phyloP scores from a whole-genome alignment of 2,329 filamentous ascomycete species.

The Penicillium crustosum region DNA sequence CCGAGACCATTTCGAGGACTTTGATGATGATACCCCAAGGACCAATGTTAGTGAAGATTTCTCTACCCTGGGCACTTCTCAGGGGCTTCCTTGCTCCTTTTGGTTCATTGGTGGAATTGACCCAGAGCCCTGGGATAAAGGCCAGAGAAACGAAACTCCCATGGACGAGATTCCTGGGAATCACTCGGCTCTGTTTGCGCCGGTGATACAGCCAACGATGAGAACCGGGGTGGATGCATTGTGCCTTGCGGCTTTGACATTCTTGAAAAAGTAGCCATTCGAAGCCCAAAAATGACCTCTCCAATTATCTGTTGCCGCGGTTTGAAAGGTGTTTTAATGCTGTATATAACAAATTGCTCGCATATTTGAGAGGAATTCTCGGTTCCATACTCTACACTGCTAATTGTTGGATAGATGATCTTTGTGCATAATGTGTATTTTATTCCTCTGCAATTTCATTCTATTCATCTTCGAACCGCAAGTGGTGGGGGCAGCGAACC shows the following conservation, averaged over 20 bases:
- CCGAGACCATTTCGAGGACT: constrained; percentile 47
- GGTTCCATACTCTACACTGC: background rate
- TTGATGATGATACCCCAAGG: constrained; percentile 32
- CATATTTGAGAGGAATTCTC: background rate
- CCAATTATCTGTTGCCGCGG: background rate
- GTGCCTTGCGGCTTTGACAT: constrained; percentile 52
- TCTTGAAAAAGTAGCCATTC: constrained; percentile 24
- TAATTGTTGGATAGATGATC: background rate
- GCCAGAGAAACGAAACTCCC: constrained; percentile 44
- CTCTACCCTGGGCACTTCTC: constrained; percentile 52
- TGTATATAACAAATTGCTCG: background rate
- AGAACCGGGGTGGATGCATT: constrained; percentile 53
- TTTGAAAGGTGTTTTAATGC: background rate
- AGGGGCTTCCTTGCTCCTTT: constrained; percentile 54
- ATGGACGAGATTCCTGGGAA: constrained; percentile 56
- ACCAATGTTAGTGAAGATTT: constrained; percentile 58
- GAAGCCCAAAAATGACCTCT: background rate
- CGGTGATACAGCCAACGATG: constrained; percentile 60
- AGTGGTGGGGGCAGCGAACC: background rate
- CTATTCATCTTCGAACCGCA: background rate
- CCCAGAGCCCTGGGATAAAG: constrained; percentile 51
- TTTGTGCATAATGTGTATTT: background rate
- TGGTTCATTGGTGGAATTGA: constrained; percentile 59
- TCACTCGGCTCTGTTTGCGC: constrained; percentile 60
- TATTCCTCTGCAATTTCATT: background rate